These are phyloP conservation scores for Hypoxylon subgilvum DNA, from an alignment of 495 filamentous ascomycete species.

Conservation along the genomic window DNA sequence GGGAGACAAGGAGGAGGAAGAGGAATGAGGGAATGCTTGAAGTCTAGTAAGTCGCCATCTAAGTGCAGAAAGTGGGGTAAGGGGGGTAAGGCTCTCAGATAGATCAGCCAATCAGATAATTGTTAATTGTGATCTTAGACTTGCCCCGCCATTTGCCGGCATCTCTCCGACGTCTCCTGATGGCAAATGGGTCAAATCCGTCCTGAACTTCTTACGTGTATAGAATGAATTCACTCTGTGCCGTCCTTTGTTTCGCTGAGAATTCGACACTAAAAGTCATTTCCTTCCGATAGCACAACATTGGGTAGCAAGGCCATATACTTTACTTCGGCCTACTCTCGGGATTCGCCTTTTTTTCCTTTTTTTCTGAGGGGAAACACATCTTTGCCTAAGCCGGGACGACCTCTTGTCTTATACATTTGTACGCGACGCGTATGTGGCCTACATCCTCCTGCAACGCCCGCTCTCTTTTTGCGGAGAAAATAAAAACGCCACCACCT, in stretches of 20 bases:
- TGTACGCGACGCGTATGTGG: slow-evolving; percentile 30
- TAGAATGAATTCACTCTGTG: not conserved
- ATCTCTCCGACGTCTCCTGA: slow-evolving; percentile 25
- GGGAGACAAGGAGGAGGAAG: not conserved
- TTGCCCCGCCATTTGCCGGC: slow-evolving; percentile 36
- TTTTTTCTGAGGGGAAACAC: not conserved
- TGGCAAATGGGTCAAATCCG: too few relatives aligned
- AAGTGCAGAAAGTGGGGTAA: slow-evolving; percentile 37
- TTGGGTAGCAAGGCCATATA: not conserved
- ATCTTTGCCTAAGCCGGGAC: not conserved
- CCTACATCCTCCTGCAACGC: not conserved
- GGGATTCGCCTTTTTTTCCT: slow-evolving; percentile 13
- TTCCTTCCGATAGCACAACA: not conserved
- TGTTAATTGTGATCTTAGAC: slow-evolving; percentile 30
- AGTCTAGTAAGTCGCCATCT: slow-evolving; percentile 21
- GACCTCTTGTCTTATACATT: not conserved
- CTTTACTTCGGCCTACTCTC: slow-evolving; percentile 19
- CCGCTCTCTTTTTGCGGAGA: slow-evolving; percentile 11
- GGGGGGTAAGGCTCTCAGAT: slow-evolving; percentile 24
- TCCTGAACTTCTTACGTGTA: too few relatives aligned
- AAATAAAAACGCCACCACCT: slow-evolving; percentile 22
- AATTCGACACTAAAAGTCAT: slow-evolving; percentile 3
- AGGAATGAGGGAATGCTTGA: slow-evolving; percentile 3
- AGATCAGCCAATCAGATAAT: slow-evolving; percentile 25
- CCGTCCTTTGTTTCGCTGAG: not conserved